Evolutionary conservation across 2,329 filamentous ascomycete species (phyloP).

Genomic region (Cordyceps militaris): DNA sequence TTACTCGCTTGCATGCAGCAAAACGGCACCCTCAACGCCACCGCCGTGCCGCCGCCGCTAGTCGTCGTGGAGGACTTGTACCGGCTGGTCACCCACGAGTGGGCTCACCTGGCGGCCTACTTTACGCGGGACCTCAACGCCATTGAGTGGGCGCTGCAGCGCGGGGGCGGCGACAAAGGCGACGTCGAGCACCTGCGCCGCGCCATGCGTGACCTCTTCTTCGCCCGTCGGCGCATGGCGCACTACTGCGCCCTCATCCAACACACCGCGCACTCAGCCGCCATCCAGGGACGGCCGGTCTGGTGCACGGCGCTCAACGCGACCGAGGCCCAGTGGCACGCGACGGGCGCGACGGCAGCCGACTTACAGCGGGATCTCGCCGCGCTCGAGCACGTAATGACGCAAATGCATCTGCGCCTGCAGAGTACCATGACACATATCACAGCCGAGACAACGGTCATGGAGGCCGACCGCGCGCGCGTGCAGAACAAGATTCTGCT

Average conservation of each 20-base stretch:
- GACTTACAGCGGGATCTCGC: constrained; percentile 1
- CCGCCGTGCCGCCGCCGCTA: neutral
- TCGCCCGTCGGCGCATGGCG: constrained; percentile 12
- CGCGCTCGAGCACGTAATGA: constrained; percentile 9
- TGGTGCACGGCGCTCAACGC: constrained; percentile 10
- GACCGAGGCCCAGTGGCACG: neutral
- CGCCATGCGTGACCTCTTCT: constrained; percentile 14
- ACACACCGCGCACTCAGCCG: neutral
- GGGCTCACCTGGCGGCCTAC: constrained; percentile 11
- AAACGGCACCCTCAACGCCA: neutral
- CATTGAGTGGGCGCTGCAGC: constrained; percentile 14
- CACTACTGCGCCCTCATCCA: constrained; percentile 8
- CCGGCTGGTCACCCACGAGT: constrained; percentile 9
- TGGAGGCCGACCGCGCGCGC: constrained; percentile 13
- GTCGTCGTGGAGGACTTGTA: constrained; percentile 9
- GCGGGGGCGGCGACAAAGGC: constrained; percentile 3
- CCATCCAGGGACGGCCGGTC: neutral
- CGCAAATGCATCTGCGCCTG: constrained; percentile 11
- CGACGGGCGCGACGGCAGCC: neutral
- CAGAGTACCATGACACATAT: constrained; percentile 14
- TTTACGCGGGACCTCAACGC: constrained; percentile 14
- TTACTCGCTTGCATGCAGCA: constrained; percentile 7
- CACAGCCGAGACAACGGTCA: constrained; percentile 13
- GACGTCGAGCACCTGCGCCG: constrained; percentile 4
- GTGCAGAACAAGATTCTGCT: constrained; percentile 14